These are phyloP conservation scores for Dioscorea alata DNA, from an alignment of 106 monocot species.

Conservation along the genomic window DNA sequence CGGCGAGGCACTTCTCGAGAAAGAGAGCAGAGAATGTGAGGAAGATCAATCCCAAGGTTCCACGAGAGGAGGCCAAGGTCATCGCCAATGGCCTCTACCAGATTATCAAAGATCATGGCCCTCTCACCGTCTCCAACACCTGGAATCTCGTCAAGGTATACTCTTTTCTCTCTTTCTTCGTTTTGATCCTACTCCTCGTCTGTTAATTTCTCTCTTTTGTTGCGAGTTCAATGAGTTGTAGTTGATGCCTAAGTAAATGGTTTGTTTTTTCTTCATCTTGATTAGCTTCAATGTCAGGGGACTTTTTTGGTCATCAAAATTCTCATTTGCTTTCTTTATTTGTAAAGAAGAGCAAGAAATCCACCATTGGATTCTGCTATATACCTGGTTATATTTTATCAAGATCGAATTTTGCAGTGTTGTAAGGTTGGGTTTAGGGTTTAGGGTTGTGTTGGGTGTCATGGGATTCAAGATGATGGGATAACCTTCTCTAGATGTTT, in stretches of 20 bases:
- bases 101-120: slow-evolving; percentile 71
- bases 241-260: background rate
- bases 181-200: background rate
- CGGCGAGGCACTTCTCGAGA: slow-evolving; percentile 65
- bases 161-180: background rate
- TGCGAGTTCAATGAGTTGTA: background rate
- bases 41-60: slow-evolving; percentile 87
- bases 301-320: no score
- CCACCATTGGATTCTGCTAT: no score
- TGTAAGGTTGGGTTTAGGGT: no score
- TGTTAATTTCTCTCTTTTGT: background rate
- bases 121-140: slow-evolving; percentile 69
- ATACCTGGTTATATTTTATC: no score
- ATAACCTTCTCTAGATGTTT: no score
- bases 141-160: slow-evolving; percentile 83
- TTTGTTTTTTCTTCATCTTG: background rate
- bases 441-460: no score
- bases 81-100: slow-evolving; percentile 61
- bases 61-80: slow-evolving; percentile 67
- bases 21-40: slow-evolving; percentile 40
- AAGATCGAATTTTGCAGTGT: no score
- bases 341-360: no score
- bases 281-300: background rate
- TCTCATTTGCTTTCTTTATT: no score
- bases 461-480: no score